These are phyloP conservation scores for Hemisphaericaspora xylanilytica DNA, from an alignment of 1,139 yeast genomes.

Conservation along the genomic window DNA sequence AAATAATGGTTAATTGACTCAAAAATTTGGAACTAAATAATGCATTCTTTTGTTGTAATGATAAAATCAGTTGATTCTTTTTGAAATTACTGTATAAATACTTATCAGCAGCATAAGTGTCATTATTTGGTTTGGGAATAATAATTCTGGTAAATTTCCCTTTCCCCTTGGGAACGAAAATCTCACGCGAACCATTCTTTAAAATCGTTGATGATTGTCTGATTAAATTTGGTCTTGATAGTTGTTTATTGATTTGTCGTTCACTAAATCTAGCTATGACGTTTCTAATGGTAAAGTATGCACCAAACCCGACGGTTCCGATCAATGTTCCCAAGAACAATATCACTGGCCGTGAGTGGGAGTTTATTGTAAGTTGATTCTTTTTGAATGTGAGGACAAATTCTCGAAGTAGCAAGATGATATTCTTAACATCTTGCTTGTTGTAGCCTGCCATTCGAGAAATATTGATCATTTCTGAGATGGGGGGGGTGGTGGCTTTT, in stretches of 20 bases:
- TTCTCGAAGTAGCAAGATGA: slow-evolving; percentile 37
- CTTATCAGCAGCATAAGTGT: slow-evolving; percentile 67
- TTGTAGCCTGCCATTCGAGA: slow-evolving; percentile 36
- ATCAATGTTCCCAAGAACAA: slow-evolving; percentile 43
- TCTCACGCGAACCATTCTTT: slow-evolving; percentile 55
- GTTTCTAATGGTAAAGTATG: slow-evolving; percentile 32
- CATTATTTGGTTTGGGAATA: slow-evolving; percentile 58
- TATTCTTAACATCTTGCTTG: slow-evolving; percentile 33
- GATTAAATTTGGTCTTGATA: slow-evolving; percentile 39
- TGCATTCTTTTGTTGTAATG: slow-evolving; percentile 27
- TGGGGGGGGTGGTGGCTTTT: no score
- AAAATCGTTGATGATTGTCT: slow-evolving; percentile 44
- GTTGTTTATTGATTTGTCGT: slow-evolving; percentile 22
- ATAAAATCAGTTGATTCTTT: slow-evolving; percentile 35
- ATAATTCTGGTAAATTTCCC: slow-evolving; percentile 44
- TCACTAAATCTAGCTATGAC: slow-evolving; percentile 34
- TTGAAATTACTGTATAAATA: slow-evolving; percentile 55
- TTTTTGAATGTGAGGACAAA: slow-evolving; percentile 37
- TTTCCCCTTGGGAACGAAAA: slow-evolving; percentile 53
- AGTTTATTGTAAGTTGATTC: slow-evolving; percentile 41
- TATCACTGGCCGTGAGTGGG: slow-evolving; percentile 45
- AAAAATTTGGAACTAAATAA: slow-evolving; percentile 66
- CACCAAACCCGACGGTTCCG: slow-evolving; percentile 45
- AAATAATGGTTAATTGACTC: slow-evolving; percentile 70
- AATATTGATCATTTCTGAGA: slow-evolving; percentile 29